phyloP scores from a whole-genome alignment of 2,329 filamentous ascomycete genomes.

The Aspergillus sp. region DNA sequence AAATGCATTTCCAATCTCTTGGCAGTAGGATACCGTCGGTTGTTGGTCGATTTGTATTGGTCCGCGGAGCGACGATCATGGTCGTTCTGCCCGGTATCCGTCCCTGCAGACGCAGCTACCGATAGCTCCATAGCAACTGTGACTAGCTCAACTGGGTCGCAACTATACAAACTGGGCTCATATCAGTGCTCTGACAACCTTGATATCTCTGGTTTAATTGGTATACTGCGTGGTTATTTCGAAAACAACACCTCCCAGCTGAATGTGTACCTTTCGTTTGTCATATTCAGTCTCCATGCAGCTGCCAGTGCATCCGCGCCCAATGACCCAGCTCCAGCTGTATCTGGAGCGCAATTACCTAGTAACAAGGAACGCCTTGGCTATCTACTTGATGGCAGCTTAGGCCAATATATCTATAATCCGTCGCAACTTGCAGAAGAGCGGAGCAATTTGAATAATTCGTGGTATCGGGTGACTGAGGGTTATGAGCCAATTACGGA shows the following conservation, averaged over 20 bases:
- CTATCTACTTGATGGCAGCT: constrained; percentile 40
- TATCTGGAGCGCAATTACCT: constrained; percentile 42
- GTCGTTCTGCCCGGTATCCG: constrained; percentile 55
- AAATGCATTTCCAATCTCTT: constrained; percentile 59
- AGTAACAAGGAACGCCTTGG: constrained; percentile 39
- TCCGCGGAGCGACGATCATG: constrained; percentile 48
- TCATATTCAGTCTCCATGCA: constrained; percentile 56
- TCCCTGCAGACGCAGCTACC: constrained; percentile 32
- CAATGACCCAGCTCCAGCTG: constrained; percentile 33
- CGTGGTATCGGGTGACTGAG: constrained; percentile 47
- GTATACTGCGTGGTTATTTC: constrained; percentile 49
- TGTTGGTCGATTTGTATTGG: constrained; percentile 60
- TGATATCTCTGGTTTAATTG: constrained; percentile 45
- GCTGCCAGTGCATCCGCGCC: constrained; percentile 42
- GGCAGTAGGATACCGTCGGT: constrained; percentile 51
- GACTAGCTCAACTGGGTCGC: constrained; percentile 17
- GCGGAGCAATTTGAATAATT: constrained; percentile 50
- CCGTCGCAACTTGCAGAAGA: constrained; percentile 45
- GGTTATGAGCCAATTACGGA: constrained; percentile 42
- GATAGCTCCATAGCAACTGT: constrained; percentile 20
- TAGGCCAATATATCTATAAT: constrained; percentile 50
- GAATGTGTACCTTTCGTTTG: constrained; percentile 46
- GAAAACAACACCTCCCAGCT: constrained; percentile 48
- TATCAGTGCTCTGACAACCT: constrained; percentile 51
- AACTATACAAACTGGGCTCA: constrained; percentile 44